These are phyloP conservation scores for Lodderomyces metapsilosis DNA, from an alignment of 1,139 yeast genomes.

Conservation along the genomic window DNA sequence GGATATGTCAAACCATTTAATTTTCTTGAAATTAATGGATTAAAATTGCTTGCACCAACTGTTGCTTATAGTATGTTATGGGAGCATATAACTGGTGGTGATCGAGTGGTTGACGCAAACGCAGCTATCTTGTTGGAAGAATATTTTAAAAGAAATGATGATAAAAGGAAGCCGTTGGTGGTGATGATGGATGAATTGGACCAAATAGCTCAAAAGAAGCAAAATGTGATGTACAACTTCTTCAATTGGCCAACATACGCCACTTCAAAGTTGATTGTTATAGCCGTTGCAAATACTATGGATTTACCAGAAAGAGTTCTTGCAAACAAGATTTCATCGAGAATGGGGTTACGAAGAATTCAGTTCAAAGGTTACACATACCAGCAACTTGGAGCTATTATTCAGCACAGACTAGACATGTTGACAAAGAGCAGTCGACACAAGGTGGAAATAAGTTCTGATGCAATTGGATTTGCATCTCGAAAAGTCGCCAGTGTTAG, in stretches of 20 bases:
- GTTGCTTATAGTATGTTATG: slow-evolving; percentile 84
- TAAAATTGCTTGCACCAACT: slow-evolving; percentile 79
- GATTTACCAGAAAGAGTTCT: slow-evolving; percentile 89
- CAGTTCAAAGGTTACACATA: slow-evolving; percentile 88
- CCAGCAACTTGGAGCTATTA: slow-evolving; percentile 73
- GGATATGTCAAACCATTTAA: slow-evolving; percentile 60
- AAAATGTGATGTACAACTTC: slow-evolving; percentile 89
- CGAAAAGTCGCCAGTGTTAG: slow-evolving; percentile 94
- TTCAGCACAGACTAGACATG: slow-evolving; percentile 64
- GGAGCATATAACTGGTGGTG: slow-evolving; percentile 70
- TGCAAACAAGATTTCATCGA: slow-evolving; percentile 85
- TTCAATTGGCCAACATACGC: slow-evolving; percentile 95
- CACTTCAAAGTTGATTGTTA: slow-evolving; percentile 75
- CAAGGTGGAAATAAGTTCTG: slow-evolving; percentile 54
- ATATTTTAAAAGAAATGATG: slow-evolving; percentile 29
- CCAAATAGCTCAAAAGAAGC: slow-evolving; percentile 82
- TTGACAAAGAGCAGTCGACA: slow-evolving; percentile 40
- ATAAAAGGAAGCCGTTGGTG: slow-evolving; percentile 54
- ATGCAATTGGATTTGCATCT: slow-evolving; percentile 89
- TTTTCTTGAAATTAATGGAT: slow-evolving; percentile 85
- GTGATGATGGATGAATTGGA: slow-evolving; percentile 91
- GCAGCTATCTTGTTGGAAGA: slow-evolving; percentile 49
- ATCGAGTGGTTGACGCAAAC: slow-evolving; percentile 59
- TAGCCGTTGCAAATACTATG: slow-evolving; percentile 97
- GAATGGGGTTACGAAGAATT: slow-evolving; percentile 84